A percentile compares a stretch with the other conserved stretches of the same genome.
These are phyloP conservation scores for Boechera retrofracta DNA, from an alignment of 345 rosid species.

Conservation along the genomic window DNA sequence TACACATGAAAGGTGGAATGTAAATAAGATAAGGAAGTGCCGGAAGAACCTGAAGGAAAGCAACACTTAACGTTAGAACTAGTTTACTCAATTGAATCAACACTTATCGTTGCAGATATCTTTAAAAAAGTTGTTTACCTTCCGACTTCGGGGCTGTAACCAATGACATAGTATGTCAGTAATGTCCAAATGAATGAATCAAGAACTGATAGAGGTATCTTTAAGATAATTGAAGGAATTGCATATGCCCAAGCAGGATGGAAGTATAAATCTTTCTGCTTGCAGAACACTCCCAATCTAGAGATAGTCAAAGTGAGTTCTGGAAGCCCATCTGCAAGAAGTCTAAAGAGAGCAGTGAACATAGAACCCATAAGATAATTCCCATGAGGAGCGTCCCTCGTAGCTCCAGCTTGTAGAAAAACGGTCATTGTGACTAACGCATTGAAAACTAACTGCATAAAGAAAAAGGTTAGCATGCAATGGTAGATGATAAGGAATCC, in stretches of 20 bases:
- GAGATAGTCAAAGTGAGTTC: conserved; percentile 51
- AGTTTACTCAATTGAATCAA: background rate
- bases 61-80: conserved; percentile 5
- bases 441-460: conserved; percentile 47
- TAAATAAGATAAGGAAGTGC: conserved; percentile 57
- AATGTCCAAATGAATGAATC: conserved; percentile 55
- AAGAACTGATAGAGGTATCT: conserved; percentile 51
- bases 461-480: conserved; percentile 9
- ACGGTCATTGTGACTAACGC: conserved; percentile 52
- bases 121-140: conserved; percentile 51
- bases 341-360: conserved; percentile 47
- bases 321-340: conserved; percentile 56
- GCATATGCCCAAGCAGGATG: conserved; percentile 66
- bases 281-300: conserved; percentile 54
- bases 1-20: conserved; percentile 55
- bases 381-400: conserved; percentile 45
- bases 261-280: conserved; percentile 52
- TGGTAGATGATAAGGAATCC: conserved; percentile 1
- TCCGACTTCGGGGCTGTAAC: conserved; percentile 51
- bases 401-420: conserved; percentile 46
- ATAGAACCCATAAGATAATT: conserved; percentile 53
- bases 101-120: conserved; percentile 35
- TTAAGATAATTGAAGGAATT: conserved; percentile 54
- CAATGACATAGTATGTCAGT: conserved; percentile 60
- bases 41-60: conserved; percentile 48